phyloP scores from a whole-genome alignment of 2,329 filamentous ascomycete species.

The Dactylellina sp. region DNA sequence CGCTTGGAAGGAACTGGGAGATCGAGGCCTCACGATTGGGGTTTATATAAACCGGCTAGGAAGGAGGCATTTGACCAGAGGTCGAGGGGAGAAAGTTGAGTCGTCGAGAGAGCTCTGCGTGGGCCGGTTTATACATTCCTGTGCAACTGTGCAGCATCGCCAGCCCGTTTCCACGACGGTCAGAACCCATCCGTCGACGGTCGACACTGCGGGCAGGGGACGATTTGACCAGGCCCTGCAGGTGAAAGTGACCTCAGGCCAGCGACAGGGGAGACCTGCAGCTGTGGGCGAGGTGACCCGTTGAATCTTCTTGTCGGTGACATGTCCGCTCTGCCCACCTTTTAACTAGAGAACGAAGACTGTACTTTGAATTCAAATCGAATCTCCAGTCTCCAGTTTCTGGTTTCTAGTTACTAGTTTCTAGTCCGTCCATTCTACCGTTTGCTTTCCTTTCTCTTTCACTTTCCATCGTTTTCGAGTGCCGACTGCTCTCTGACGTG shows the following conservation, averaged over 20 bases:
- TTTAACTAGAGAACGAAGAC: too few relatives aligned
- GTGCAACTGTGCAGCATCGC: too few relatives aligned
- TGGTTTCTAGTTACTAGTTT: too few relatives aligned
- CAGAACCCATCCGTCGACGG: constrained; percentile 15
- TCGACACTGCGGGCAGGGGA: constrained; percentile 32
- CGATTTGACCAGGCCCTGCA: constrained; percentile 28
- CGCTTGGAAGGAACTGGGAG: constrained; percentile 11
- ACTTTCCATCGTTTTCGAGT: constrained; percentile 14
- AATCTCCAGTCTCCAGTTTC: too few relatives aligned
- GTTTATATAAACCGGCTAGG: constrained; percentile 23
- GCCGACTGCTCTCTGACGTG: constrained; percentile 3
- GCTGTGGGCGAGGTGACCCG: constrained; percentile 39
- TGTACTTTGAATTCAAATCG: too few relatives aligned
- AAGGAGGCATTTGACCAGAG: neutral
- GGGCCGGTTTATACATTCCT: constrained; percentile 6
- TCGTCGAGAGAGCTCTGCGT: constrained; percentile 7
- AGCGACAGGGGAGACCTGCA: constrained; percentile 53
- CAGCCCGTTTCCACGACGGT: too few relatives aligned
- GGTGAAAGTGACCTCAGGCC: constrained; percentile 41
- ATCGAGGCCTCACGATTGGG: constrained; percentile 4
- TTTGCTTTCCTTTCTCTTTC: constrained; percentile 3
- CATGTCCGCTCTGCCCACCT: constrained; percentile 10
- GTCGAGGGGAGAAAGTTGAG: constrained; percentile 5
- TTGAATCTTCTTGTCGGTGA: constrained; percentile 20
- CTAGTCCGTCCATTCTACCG: neutral